Percentiles rank a stretch among this genome's conserved stretches.
These are phyloP conservation scores for Kluyveromyces sp. DNA, from an alignment of 1,139 yeast genomes.

Conservation along the genomic window DNA sequence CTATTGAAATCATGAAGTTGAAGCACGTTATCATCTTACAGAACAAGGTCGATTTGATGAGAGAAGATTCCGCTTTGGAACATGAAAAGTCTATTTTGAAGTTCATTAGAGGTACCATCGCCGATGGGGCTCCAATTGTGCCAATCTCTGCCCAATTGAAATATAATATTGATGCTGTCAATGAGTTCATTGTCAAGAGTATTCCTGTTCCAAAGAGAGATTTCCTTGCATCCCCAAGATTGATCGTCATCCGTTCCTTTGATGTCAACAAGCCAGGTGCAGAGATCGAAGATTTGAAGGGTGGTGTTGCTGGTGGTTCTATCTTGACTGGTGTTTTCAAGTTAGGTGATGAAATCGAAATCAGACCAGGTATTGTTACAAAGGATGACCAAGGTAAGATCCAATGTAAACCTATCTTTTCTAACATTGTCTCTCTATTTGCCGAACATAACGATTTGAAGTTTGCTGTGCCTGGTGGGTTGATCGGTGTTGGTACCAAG, in stretches of 20 bases:
- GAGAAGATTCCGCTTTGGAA: constrained; percentile 92
- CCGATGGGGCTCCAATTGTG: constrained; percentile 97
- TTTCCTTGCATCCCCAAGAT: constrained; percentile 85
- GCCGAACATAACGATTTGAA: constrained; percentile 97
- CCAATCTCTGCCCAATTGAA: constrained; percentile 98
- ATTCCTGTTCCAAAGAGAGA: constrained; percentile 97
- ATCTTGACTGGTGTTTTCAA: constrained; percentile 94
- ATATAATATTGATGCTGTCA: constrained; percentile 97
- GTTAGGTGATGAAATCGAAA: constrained; percentile 96
- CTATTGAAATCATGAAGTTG: constrained; percentile 97
- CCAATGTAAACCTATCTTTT: constrained; percentile 92
- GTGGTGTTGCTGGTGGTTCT: constrained; percentile 99
- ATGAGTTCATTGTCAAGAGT: constrained; percentile 89
- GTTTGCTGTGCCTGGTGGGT: constrained; percentile 99
- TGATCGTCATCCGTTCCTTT: constrained; percentile 95
- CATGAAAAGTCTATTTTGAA: constrained; percentile 88
- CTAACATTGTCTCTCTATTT: constrained; percentile 85
- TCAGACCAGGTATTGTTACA: constrained; percentile 97
- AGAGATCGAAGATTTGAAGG: constrained; percentile 92
- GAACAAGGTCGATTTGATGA: constrained; percentile 97
- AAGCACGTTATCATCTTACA: constrained; percentile 94
- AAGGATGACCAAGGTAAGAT: constrained; percentile 89
- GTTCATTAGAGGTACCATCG: constrained; percentile 95
- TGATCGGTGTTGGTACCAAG: constrained; percentile 98
- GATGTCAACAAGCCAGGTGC: constrained; percentile 99